phyloP scores from a whole-genome alignment of 345 rosid genomes.

The Mallotus nudiflorus region DNA sequence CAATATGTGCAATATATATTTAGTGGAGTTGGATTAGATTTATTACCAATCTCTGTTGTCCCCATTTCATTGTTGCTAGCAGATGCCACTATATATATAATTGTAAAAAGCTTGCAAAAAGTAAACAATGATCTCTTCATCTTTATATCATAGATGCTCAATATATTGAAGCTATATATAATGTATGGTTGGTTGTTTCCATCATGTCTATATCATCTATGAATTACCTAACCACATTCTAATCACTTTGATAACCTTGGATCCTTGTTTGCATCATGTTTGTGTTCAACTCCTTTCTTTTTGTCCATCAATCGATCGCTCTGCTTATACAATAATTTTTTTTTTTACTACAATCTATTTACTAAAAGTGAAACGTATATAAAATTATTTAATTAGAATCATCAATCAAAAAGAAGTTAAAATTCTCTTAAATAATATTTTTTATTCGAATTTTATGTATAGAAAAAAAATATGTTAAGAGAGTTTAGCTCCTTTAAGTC shows the following conservation, averaged over 20 bases:
- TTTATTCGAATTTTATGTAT: too few relatives aligned
- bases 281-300: background rate
- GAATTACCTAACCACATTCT: constrained; percentile 2
- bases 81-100: background rate
- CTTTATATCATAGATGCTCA: too few relatives aligned
- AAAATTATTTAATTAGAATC: too few relatives aligned
- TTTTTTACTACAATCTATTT: too few relatives aligned
- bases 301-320: background rate
- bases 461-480: too few relatives aligned
- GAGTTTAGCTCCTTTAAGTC: too few relatives aligned
- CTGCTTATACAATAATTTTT: too few relatives aligned
- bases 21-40: background rate
- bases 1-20: background rate
- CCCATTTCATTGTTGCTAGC: constrained; percentile 1
- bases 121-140: background rate
- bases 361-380: too few relatives aligned
- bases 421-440: too few relatives aligned
- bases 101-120: background rate
- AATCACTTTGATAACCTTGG: constrained; percentile 1
- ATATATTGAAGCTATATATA: too few relatives aligned
- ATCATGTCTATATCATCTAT: constrained; percentile 1
- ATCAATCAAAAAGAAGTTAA: too few relatives aligned
- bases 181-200: too few relatives aligned
- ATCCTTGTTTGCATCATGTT: background rate
- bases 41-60: background rate